Percentiles rank a stretch among this genome's conserved stretches.
Conservation (phyloP, 495 filamentous ascomycete genomes). For the Bombardia bombarda region DNA sequence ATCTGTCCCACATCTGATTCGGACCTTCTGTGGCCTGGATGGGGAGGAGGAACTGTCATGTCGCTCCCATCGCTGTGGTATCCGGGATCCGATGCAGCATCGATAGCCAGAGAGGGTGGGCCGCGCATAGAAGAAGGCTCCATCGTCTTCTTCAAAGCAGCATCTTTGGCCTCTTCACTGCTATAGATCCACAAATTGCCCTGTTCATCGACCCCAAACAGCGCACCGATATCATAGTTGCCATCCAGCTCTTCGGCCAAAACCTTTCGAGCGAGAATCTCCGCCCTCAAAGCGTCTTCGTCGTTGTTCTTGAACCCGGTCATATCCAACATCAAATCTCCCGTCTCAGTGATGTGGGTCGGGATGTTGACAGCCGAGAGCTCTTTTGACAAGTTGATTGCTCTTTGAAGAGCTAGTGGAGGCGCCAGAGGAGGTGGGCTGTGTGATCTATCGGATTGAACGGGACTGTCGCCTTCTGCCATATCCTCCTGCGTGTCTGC, state of each 20-base stretch:
- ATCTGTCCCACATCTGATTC: slow-evolving; percentile 63
- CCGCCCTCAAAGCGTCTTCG: slow-evolving; percentile 82
- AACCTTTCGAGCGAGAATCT: slow-evolving; percentile 90
- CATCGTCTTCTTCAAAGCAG: slow-evolving; percentile 43
- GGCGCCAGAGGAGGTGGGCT: slow-evolving; percentile 74
- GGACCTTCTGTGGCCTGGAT: slow-evolving; percentile 38
- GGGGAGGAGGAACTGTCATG: slow-evolving; percentile 27
- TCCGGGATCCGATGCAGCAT: slow-evolving; percentile 84
- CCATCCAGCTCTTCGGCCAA: slow-evolving; percentile 92
- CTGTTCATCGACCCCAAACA: slow-evolving; percentile 90
- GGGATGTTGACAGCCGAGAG: slow-evolving; percentile 85
- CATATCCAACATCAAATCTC: slow-evolving; percentile 99
- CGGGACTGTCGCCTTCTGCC: slow-evolving; percentile 26
- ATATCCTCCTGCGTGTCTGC: slow-evolving; percentile 26
- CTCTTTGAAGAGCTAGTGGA: slow-evolving; percentile 72
- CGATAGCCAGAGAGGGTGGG: slow-evolving; percentile 46
- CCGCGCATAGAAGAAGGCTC: slow-evolving; percentile 37
- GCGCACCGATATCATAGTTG: slow-evolving; percentile 88
- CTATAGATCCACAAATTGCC: slow-evolving; percentile 99
- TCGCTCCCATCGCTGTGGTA: slow-evolving; percentile 73
- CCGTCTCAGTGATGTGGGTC: slow-evolving; percentile 79
- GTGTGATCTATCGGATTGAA: slow-evolving; percentile 46
- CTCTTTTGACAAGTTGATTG: slow-evolving; percentile 78
- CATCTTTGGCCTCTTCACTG: slow-evolving; percentile 90
- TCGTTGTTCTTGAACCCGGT: slow-evolving; percentile 90